These are phyloP conservation scores for Iris macrosiphon DNA, from an alignment of 106 monocot genomes.

Conservation along the genomic window DNA sequence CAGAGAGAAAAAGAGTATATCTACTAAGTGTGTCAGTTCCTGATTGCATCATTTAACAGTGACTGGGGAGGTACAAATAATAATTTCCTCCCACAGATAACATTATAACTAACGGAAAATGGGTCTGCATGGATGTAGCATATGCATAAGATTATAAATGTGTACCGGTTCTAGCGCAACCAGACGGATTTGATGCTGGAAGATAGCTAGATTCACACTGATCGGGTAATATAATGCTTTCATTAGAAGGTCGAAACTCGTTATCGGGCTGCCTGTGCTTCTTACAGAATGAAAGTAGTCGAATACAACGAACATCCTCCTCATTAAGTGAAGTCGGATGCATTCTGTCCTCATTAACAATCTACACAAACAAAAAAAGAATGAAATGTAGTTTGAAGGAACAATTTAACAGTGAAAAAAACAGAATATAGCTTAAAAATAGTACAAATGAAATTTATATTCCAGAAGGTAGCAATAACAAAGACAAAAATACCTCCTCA, in stretches of 20 bases:
- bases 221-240: constrained; percentile 18
- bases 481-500: constrained; percentile 68
- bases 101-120: too few species aligned
- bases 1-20: too few species aligned
- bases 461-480: neutral
- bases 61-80: too few species aligned
- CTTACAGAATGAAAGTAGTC: constrained; percentile 90
- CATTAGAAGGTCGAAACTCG: constrained; percentile 35
- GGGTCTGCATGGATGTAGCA: too few species aligned
- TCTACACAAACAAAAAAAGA: constrained; percentile 31
- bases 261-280: constrained; percentile 77
- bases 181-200: constrained; percentile 57
- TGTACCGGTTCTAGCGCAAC: constrained; percentile 90
- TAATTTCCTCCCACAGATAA: too few species aligned
- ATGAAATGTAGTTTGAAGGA: neutral
- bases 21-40: too few species aligned
- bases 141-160: neutral
- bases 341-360: constrained; percentile 76
- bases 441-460: neutral
- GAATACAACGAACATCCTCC: constrained; percentile 78
- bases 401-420: neutral
- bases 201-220: constrained; percentile 26
- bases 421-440: neutral
- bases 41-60: too few species aligned
- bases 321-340: constrained; percentile 78